A percentile compares a stretch with the other conserved stretches of the same genome.
Evolutionary conservation across 352 stramenopile species (phyloP).

Genomic region (Globisporangium parvum): DNA sequence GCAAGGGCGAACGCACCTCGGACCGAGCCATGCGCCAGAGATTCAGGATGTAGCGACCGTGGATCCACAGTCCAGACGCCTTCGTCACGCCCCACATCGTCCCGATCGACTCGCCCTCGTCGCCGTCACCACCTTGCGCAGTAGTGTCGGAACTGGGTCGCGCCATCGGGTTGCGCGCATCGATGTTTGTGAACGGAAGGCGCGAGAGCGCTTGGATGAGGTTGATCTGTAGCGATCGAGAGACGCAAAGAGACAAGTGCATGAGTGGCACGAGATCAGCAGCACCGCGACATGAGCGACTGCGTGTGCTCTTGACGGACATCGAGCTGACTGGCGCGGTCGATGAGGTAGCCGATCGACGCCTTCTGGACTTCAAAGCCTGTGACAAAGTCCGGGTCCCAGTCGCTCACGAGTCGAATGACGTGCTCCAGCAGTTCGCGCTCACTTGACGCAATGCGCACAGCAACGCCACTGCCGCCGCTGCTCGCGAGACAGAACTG

Average conservation of each 20-base stretch:
- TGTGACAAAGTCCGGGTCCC: constrained; percentile 87
- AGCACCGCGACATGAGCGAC: not conserved
- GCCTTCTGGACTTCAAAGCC: constrained; percentile 85
- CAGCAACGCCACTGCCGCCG: constrained; percentile 13
- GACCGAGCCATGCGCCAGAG: constrained; percentile 87
- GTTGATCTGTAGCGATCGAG: constrained; percentile 37
- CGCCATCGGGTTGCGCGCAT: constrained; percentile 37
- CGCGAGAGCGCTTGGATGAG: constrained; percentile 64
- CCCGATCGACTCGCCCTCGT: constrained; percentile 38
- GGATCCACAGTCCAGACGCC: constrained; percentile 84
- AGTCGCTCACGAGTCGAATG: constrained; percentile 45
- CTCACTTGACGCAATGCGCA: constrained; percentile 39
- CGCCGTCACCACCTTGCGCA: constrained; percentile 16
- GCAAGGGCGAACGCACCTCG: constrained; percentile 31
- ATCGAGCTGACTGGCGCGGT: constrained; percentile 50
- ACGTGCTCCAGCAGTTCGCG: constrained; percentile 48
- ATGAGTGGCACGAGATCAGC: not conserved
- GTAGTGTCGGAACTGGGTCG: constrained; percentile 14
- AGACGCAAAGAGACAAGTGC: not conserved
- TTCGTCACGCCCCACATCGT: constrained; percentile 76
- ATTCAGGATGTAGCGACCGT: constrained; percentile 88
- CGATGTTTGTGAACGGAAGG: constrained; percentile 42
- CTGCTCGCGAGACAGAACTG: constrained; percentile 34
- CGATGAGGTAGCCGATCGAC: constrained; percentile 74
- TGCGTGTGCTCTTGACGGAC: constrained; percentile 25